Evolutionary conservation across 805 yeast genomes (phyloP), one percentile per base, ranked within the genome.

Genomic region (Saccharomycopsis fermentans): DNA sequence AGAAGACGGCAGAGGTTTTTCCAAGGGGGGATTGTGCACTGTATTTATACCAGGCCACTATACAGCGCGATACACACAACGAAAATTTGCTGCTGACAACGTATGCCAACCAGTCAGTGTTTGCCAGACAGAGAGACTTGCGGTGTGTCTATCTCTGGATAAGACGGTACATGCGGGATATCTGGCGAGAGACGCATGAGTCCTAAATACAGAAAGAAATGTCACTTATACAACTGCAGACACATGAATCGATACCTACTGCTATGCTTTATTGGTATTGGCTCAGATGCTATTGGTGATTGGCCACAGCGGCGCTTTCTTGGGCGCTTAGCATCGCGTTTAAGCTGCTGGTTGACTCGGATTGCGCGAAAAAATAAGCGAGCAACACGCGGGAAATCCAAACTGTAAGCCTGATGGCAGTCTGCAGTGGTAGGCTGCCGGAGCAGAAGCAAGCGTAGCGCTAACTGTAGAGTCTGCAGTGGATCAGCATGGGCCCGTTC

Each of bases 131-230:
- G n/a, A n/a, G n/a, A 34, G 17, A 21, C 35, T 9, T 52, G 40
- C 26, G 21, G 29, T 29, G 37, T 19, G 26, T 8, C 9, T 27
- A n/a, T 6, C 54, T 35, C 12, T 21, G 54, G 35, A 32, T 35
- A 17, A 32, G 35, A 24, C 39, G 54, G 54, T 43, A 24, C 50
- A 43, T 43, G 50, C 50, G 50, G 50, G 50, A 43, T 21, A 43
- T 43, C 29, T 19, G 26, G 50, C 50, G 50, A 43, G 12, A 43
- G 26, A 43, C 29, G 26, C 16, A 19, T 8, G 26, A 21, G 35
- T 6, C 35, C 35, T 17, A 9, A 43, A 43, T n/a, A n/a, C n/a
- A 43, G 21, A 2, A 16, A 19, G 24, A 39, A 43, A 43, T 43
- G 50, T 43, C 50, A 43, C 29, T 19, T n/a, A 29, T 43, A 26